Base-by-base conservation (phyloP, 345 rosid genomes). In the Moricandia arvensis region DNA sequence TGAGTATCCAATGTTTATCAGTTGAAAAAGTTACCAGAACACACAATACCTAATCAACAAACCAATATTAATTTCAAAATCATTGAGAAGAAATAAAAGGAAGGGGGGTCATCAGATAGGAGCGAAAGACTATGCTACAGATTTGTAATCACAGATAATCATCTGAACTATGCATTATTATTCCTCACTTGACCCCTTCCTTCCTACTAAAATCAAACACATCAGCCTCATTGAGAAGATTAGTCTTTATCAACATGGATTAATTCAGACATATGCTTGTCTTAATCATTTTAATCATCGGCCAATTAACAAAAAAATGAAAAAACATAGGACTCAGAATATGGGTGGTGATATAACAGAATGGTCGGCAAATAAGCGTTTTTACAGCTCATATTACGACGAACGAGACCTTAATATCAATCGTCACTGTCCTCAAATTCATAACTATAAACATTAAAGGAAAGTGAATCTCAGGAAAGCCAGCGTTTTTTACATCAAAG, bases 191-290 rank as follows among this genome's bases (percentile, higher is more conserved):
- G 95, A 21, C 24, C 24, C 24, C 24, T 21, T 21, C 24, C 24
- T 21, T 21, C 24, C 24, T 21, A 21, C 24, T 21, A 21, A 21
- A 21, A 21, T 21, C 24, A 21, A 21, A 21, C 24, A 21, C 24
- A 21, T 21, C 24, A 21, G 85, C 97, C 97, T 93, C 95, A 89
- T 83, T 75, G 93, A 93, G 91, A 85, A 89, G 96, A 88, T 93
- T 90, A 89, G 88, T 17, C 16, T 55, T 21, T 38, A 74, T 87
- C 96, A 64, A 89, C 98, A 93, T 0, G 1, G 13, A 34, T 63
- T 45, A 7, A 54, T 86, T 91, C 85, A 82, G 95, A 87, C 91
- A 93, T 90, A 89, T 90, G 95, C 95, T 93, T 89, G 95, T 90
- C 95, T 61, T 58, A 24, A 51, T 79, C 11, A 12, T 29, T 81